These are phyloP conservation scores for Komagataella phaffii DNA, from an alignment of 805 yeast species.

Conservation along the genomic window DNA sequence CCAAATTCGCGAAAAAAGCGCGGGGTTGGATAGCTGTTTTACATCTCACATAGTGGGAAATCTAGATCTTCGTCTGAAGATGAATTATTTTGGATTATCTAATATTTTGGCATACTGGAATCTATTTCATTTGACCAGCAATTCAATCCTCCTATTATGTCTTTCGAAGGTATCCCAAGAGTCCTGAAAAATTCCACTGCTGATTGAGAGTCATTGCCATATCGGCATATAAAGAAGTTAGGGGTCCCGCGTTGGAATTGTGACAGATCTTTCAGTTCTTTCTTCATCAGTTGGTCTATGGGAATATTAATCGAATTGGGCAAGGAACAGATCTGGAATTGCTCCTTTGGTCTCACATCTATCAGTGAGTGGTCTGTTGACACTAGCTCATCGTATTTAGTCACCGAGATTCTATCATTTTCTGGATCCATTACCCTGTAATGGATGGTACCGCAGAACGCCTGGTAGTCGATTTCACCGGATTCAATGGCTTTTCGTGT, in stretches of 20 bases:
- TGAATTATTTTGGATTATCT: constrained; percentile 1
- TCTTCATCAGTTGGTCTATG: constrained; percentile 29
- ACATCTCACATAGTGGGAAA: not conserved
- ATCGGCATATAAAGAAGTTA: constrained; percentile 63
- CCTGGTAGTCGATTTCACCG: constrained; percentile 45
- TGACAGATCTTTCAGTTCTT: constrained; percentile 13
- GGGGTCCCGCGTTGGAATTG: not conserved
- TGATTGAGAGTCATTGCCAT: constrained; percentile 82
- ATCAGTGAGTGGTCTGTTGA: constrained; percentile 6
- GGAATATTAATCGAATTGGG: constrained; percentile 53
- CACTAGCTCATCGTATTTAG: constrained; percentile 24
- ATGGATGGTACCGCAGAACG: constrained; percentile 59
- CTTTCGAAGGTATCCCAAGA: constrained; percentile 34
- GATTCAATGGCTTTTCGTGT: constrained; percentile 29
- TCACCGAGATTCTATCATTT: constrained; percentile 32
- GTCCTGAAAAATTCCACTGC: constrained; percentile 49
- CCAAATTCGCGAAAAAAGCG: not conserved
- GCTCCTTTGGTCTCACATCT: constrained; percentile 77
- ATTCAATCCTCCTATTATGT: constrained; percentile 67
- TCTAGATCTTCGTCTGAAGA: not conserved
- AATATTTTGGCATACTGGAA: constrained; percentile 49
- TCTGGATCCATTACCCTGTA: constrained; percentile 27
- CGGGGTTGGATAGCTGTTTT: not conserved
- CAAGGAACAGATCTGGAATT: constrained; percentile 53
- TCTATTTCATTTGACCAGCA: constrained; percentile 57